A percentile compares a stretch with the other conserved stretches of the same genome.
Conservation (phyloP, 495 filamentous ascomycete genomes). For the Coniosporium apollinis region DNA sequence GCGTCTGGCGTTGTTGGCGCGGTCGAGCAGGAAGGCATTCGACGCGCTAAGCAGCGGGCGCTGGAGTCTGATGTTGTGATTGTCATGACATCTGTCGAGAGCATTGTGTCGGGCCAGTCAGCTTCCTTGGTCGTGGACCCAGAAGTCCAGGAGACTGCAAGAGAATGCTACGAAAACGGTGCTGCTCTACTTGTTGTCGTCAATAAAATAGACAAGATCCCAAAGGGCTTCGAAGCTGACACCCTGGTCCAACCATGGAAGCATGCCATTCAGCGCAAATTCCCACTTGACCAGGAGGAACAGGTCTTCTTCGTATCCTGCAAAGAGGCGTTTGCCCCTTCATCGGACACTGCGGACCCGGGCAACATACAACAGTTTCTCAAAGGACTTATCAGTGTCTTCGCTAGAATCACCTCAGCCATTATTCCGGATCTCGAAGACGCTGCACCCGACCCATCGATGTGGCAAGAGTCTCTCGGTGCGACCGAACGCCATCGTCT, state of each 20-base stretch:
- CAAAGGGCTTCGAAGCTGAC: slow-evolving; percentile 5
- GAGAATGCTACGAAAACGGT: slow-evolving; percentile 35
- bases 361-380: slow-evolving; percentile 56
- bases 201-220: slow-evolving; percentile 67
- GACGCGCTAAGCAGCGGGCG: slow-evolving; percentile 65
- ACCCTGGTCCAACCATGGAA: slow-evolving; percentile 9
- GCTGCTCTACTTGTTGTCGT: slow-evolving; percentile 52
- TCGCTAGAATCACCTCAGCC: slow-evolving; percentile 54
- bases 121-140: slow-evolving; percentile 31
- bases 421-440: slow-evolving; percentile 15
- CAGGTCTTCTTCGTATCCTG: slow-evolving; percentile 57
- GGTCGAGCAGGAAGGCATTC: slow-evolving; percentile 82
- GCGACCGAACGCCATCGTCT: slow-evolving; percentile 79
- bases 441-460: slow-evolving; percentile 27
- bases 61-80: slow-evolving; percentile 74
- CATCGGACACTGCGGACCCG: slow-evolving; percentile 26
- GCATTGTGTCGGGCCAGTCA: slow-evolving; percentile 12
- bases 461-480: slow-evolving; percentile 70
- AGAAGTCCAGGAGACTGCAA: slow-evolving; percentile 40
- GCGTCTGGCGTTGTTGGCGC: slow-evolving; percentile 35
- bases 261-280: slow-evolving; percentile 6
- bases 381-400: slow-evolving; percentile 45
- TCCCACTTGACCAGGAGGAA: slow-evolving; percentile 20
- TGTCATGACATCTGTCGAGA: slow-evolving; percentile 56
- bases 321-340: slow-evolving; percentile 18